These are phyloP conservation scores for Agapanthus africanus DNA, from an alignment of 106 monocot species.

Conservation along the genomic window DNA sequence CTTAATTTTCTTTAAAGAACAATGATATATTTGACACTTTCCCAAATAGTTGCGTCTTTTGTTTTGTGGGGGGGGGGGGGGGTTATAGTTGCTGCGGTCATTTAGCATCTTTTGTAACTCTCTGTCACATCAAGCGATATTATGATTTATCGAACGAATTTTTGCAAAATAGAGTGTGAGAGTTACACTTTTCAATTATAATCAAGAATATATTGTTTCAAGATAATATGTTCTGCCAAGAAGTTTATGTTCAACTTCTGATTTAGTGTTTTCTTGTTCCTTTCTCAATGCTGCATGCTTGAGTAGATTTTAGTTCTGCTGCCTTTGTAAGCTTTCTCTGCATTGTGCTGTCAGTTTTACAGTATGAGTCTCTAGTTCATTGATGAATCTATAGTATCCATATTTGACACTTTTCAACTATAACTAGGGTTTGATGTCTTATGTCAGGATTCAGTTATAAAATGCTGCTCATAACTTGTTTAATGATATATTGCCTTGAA, in stretches of 20 bases:
- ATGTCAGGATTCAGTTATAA: slow-evolving; percentile 1
- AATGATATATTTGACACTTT: too few relatives aligned
- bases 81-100: not conserved
- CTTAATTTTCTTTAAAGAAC: too few relatives aligned
- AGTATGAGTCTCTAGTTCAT: not conserved
- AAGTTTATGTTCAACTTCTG: not conserved
- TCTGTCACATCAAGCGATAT: not conserved
- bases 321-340: not conserved
- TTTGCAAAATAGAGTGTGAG: too few relatives aligned
- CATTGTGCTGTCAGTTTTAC: not conserved
- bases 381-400: too few relatives aligned
- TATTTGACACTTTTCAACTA: not conserved
- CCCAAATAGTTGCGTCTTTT: too few relatives aligned
- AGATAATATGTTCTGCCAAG: not conserved
- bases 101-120: not conserved
- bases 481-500: not conserved
- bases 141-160: not conserved
- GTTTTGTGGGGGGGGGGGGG: too few relatives aligned
- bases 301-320: not conserved
- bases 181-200: not conserved
- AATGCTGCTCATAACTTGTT: slow-evolving; percentile 6
- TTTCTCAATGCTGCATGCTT: not conserved
- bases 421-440: not conserved
- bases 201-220: not conserved
- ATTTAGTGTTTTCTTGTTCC: not conserved